Base-by-base conservation (phyloP, 257 asterid species). In the Jacaranda copaia region DNA sequence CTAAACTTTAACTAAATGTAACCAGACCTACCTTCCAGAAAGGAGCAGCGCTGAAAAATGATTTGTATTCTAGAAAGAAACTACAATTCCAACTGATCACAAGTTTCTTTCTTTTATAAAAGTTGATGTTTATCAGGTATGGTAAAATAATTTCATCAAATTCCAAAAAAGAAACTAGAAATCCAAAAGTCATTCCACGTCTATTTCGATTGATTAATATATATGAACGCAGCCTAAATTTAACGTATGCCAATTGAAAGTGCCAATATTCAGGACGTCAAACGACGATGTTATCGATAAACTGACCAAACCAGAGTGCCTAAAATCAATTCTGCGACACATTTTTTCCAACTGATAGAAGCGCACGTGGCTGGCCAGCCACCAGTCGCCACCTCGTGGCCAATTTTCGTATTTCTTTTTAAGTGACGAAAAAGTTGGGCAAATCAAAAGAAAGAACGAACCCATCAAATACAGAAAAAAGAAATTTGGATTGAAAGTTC, bases 401-500 rank as follows among this genome's bases (percentile, higher is more conserved):
- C 71, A 36, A 5, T 39, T 63, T 63, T 15, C 39, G 5, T 63
- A 63, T 63, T 63, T 11, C 49, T 36, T 59, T 57, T 18, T 18
- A 13, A 57, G 16, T 59, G 66, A 11, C 66, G 66, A 59, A 59
- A 3, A 35, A 35, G 11, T 35, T 11, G 35, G 68, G 45, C 57
- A 18, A 2, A 3, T 11, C 12, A 14, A 40, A 40, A 25, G 3
- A 7, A 4, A 0, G 42, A 58, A 19, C 9, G 45, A 32, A 68
- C 8, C 32, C n/a, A 60, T 68, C 63, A 66, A 78, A 70, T 14
- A 1, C 4, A 10, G 8, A 36, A 16, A 12, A 16, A 5, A 8
- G 68, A 76, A 51, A 68, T 8, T 3, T 2, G 39, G 8, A 53
- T 8, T 0, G 78, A 70, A 81, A 4, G 71, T 81, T 76, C 75